Evolutionary conservation across 805 yeast species (phyloP).

Genomic region (Kodamaea hsintzibuensis): DNA sequence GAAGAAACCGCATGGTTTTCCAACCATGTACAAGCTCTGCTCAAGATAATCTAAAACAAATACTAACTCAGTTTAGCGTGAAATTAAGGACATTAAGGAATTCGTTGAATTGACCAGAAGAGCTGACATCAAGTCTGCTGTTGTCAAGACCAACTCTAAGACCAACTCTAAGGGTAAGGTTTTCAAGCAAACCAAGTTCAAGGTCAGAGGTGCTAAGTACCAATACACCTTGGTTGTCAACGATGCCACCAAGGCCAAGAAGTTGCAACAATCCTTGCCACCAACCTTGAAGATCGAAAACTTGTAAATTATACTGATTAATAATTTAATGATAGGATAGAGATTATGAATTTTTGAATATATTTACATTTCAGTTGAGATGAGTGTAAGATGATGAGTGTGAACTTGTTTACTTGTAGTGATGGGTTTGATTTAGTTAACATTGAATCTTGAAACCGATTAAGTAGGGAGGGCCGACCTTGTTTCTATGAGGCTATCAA

Average conservation of each 20-base stretch:
- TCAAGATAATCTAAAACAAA: not conserved
- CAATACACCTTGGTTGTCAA: constrained; percentile 93
- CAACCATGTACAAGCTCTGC: not conserved
- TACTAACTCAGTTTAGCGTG: constrained; percentile 35
- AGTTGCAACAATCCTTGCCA: constrained; percentile 96
- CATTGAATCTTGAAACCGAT: no score
- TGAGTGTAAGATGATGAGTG: not conserved
- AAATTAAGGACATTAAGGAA: constrained; percentile 95
- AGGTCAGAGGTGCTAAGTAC: constrained; percentile 94
- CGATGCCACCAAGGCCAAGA: constrained; percentile 96
- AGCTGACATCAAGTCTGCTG: constrained; percentile 90
- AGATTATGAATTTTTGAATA: constrained; percentile 7
- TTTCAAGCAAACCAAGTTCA: constrained; percentile 95
- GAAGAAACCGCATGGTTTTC: not conserved
- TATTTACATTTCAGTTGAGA: not conserved
- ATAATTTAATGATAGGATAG: constrained; percentile 8
- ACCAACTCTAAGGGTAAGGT: constrained; percentile 78
- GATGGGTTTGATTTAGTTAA: no score
- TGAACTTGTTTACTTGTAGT: no score
- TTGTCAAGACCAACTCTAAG: constrained; percentile 91
- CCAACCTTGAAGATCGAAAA: constrained; percentile 77
- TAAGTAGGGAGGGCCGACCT: no score
- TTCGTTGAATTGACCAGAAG: constrained; percentile 96
- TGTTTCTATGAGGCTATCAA: no score
- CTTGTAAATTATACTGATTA: constrained; percentile 31